These are phyloP conservation scores for Malassezia japonica DNA, from an alignment of 1,284 basidiomycete genomes.

Conservation along the genomic window DNA sequence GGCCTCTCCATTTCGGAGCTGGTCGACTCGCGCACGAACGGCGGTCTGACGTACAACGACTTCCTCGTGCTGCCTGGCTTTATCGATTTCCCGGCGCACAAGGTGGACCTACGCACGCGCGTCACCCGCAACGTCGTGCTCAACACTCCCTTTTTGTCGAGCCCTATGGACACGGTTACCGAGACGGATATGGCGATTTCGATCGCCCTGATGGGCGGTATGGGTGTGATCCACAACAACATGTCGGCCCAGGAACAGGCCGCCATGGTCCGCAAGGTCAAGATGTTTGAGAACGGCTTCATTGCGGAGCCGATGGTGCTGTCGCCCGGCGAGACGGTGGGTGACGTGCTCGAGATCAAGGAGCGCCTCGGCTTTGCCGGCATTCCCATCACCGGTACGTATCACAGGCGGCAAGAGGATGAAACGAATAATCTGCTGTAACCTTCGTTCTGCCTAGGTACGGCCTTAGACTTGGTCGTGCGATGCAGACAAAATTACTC, in stretches of 20 bases:
- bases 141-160: constrained; percentile 93
- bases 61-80: constrained; percentile 64
- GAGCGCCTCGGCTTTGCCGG: constrained; percentile 85
- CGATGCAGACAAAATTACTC: constrained; percentile 58
- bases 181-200: constrained; percentile 90
- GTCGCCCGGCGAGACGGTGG: constrained; percentile 68
- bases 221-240: constrained; percentile 99
- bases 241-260: constrained; percentile 80
- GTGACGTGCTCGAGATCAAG: constrained; percentile 89
- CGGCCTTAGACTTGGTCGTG: constrained; percentile 58
- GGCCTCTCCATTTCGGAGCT: constrained; percentile 77
- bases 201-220: constrained; percentile 62
- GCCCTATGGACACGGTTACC: constrained; percentile 99
- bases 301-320: constrained; percentile 78
- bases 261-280: constrained; percentile 91
- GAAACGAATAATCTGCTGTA: constrained; percentile 53
- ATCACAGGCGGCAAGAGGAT: constrained; percentile 48
- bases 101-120: constrained; percentile 71
- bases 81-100: constrained; percentile 78
- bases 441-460: constrained; percentile 82
- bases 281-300: constrained; percentile 92
- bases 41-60: constrained; percentile 81
- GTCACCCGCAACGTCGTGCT: constrained; percentile 85
- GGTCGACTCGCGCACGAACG: constrained; percentile 78
- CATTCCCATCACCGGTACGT: constrained; percentile 89